phyloP scores from a whole-genome alignment of 306 rosid genomes.

The Heteromeles arbutifolia region DNA sequence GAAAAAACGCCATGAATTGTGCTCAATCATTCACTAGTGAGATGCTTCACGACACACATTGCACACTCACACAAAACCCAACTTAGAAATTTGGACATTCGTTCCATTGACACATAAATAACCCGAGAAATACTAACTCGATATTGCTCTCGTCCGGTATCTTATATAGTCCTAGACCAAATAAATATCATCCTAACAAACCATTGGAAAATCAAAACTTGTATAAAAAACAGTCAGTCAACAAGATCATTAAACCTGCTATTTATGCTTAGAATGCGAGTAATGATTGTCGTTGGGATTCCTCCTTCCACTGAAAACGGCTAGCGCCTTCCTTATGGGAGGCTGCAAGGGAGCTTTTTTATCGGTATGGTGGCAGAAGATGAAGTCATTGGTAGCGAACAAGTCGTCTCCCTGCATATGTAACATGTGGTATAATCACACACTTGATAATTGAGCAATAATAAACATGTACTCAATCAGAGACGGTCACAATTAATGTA shows the following conservation, averaged over 20 bases:
- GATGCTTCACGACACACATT: too few species aligned
- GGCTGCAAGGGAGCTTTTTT: slow-evolving; percentile 76
- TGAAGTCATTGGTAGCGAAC: slow-evolving; percentile 41
- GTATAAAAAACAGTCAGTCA: not conserved
- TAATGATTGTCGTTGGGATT: slow-evolving; percentile 90
- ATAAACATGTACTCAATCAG: not conserved
- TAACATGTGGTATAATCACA: not conserved
- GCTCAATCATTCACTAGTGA: too few species aligned
- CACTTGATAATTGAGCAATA: not conserved
- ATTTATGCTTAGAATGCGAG: slow-evolving; percentile 57
- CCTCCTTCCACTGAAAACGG: slow-evolving; percentile 71
- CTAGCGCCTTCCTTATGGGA: slow-evolving; percentile 70
- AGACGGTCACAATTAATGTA: not conserved
- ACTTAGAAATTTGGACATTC: not conserved
- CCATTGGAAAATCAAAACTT: not conserved
- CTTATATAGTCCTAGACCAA: not conserved
- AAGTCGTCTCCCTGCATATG: slow-evolving; percentile 68
- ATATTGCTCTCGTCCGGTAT: not conserved
- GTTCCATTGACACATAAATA: not conserved
- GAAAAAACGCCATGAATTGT: too few species aligned
- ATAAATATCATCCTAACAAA: not conserved
- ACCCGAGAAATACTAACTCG: not conserved
- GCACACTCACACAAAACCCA: not conserved
- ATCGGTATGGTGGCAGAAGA: slow-evolving; percentile 66
- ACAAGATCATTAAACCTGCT: not conserved